A percentile compares a stretch with the other conserved stretches of the same genome.
Conservation (phyloP, 73 alveolate genomes). For the Tetrahymena elliotti region DNA sequence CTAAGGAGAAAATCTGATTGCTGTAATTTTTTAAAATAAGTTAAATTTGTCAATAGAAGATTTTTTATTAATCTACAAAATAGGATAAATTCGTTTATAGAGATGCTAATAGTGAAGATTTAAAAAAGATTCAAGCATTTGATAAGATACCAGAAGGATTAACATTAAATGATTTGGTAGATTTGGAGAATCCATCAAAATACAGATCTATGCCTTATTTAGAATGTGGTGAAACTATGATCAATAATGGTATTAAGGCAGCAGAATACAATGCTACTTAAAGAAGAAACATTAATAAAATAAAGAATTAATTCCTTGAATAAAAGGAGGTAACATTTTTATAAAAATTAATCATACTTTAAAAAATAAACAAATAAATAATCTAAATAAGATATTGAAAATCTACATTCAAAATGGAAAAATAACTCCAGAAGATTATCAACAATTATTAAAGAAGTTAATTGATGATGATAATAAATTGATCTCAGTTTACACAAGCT, state of each 20-base stretch:
- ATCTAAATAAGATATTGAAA: neutral
- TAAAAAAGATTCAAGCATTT: neutral
- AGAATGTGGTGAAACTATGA: neutral
- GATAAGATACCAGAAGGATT: neutral
- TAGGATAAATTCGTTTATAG: neutral
- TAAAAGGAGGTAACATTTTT: neutral
- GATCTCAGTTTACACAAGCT: neutral
- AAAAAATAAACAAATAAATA: neutral
- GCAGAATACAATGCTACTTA: neutral
- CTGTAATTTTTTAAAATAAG: neutral
- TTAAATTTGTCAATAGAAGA: neutral
- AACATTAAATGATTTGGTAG: neutral
- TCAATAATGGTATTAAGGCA: neutral
- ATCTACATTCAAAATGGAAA: neutral
- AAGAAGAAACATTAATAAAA: neutral
- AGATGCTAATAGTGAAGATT: neutral
- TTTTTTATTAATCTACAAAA: neutral
- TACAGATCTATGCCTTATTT: neutral
- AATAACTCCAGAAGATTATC: neutral
- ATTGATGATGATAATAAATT: neutral
- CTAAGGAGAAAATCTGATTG: neutral
- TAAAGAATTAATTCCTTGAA: neutral
- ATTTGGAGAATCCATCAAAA: neutral
- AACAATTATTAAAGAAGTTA: neutral
- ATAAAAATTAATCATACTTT: neutral